phyloP scores from a whole-genome alignment of 495 filamentous ascomycete species.

The Lasiosphaeriaceae sp. region DNA sequence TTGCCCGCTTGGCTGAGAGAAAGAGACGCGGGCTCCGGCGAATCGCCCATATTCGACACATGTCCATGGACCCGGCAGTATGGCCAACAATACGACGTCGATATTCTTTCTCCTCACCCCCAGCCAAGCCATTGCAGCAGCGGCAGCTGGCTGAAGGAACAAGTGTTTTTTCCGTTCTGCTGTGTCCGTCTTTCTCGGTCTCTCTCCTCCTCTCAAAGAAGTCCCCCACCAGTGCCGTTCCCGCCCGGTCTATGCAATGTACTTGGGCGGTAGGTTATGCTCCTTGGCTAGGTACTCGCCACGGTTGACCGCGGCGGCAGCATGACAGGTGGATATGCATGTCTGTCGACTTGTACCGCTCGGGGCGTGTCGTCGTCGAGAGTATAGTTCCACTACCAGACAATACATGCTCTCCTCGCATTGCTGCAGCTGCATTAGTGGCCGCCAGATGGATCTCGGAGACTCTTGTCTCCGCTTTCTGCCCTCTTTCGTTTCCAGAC shows the following conservation, averaged over 20 bases:
- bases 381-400: slow-evolving; percentile 21
- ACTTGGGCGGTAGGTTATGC: slow-evolving; percentile 30
- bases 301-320: slow-evolving; percentile 17
- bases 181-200: neutral
- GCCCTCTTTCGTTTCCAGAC: slow-evolving; percentile 8
- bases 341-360: slow-evolving; percentile 34
- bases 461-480: slow-evolving; percentile 16
- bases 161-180: neutral
- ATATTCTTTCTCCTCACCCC: neutral
- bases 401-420: slow-evolving; percentile 24
- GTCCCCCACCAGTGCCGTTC: slow-evolving; percentile 7
- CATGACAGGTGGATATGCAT: slow-evolving; percentile 37
- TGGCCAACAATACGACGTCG: slow-evolving; percentile 14
- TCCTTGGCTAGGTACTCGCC: slow-evolving; percentile 21
- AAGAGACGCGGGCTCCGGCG: slow-evolving; percentile 18
- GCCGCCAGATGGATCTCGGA: slow-evolving; percentile 46
- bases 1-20: slow-evolving; percentile 10
- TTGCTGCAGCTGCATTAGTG: slow-evolving; percentile 50
- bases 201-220: neutral
- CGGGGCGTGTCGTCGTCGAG: slow-evolving; percentile 13
- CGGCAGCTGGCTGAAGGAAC: neutral
- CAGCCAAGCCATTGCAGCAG: neutral
- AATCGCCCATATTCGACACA: slow-evolving; percentile 20
- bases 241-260: slow-evolving; percentile 36
- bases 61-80: slow-evolving; percentile 11